phyloP scores from a whole-genome alignment of 345 rosid species.

The Aquilaria sinensis region DNA sequence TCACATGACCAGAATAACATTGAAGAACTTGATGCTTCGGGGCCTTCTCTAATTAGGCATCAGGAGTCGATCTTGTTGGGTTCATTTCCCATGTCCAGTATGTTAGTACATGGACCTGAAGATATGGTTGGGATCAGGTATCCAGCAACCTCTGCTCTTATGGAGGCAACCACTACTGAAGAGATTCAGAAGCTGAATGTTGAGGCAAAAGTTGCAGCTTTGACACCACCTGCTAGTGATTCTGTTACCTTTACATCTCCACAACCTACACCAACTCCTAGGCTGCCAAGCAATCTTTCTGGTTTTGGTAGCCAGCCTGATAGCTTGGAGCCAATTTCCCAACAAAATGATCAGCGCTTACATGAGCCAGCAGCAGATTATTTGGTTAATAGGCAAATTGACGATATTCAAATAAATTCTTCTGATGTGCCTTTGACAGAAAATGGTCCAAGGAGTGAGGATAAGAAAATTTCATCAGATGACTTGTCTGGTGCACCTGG shows the following conservation, averaged over 20 bases:
- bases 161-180: constrained; percentile 26
- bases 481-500: constrained; percentile 37
- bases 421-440: constrained; percentile 32
- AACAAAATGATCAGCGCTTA: constrained; percentile 34
- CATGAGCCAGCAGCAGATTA: constrained; percentile 37
- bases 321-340: constrained; percentile 32
- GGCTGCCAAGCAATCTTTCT: constrained; percentile 38
- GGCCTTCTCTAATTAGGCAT: constrained; percentile 29
- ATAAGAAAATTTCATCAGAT: constrained; percentile 35
- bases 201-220: constrained; percentile 35
- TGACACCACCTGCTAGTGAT: constrained; percentile 36
- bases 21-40: constrained; percentile 39
- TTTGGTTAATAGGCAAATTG: constrained; percentile 56
- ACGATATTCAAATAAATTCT: constrained; percentile 25
- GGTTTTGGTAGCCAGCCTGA: constrained; percentile 36
- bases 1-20: constrained; percentile 27
- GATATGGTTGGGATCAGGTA: constrained; percentile 16
- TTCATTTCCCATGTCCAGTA: constrained; percentile 31
- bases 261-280: constrained; percentile 54
- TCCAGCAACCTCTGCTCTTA: constrained; percentile 30
- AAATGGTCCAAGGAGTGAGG: constrained; percentile 40
- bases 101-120: constrained; percentile 26
- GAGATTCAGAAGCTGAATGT: constrained; percentile 22
- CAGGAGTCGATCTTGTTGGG: constrained; percentile 30
- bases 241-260: constrained; percentile 36